Percentiles rank a stretch among this genome's conserved stretches.
Conservation (phyloP, 2,329 filamentous ascomycete genomes). For the Colletotrichum sp. region DNA sequence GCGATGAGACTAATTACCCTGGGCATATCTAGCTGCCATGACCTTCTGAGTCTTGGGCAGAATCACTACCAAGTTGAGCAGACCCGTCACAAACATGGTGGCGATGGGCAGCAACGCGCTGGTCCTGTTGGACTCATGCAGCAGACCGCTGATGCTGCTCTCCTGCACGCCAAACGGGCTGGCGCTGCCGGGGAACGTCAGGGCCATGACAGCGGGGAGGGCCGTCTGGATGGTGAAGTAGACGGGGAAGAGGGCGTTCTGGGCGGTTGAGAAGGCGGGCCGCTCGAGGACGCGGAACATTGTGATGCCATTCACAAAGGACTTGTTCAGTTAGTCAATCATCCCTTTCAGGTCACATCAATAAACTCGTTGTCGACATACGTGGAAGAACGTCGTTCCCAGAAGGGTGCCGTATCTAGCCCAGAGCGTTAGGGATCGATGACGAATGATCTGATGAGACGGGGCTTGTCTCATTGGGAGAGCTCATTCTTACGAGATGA, state of each 20-base stretch:
- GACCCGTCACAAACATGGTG: constrained; percentile 71
- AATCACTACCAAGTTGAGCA: constrained; percentile 73
- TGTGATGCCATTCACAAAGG: constrained; percentile 77
- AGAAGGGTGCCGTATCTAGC: constrained; percentile 84
- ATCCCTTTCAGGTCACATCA: background rate
- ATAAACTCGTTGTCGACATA: constrained; percentile 35
- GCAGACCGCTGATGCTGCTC: constrained; percentile 57
- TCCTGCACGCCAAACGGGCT: constrained; percentile 47
- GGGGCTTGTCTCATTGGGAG: background rate
- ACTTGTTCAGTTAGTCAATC: constrained; percentile 46
- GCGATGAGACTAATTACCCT: constrained; percentile 62
- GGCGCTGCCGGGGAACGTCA: constrained; percentile 78
- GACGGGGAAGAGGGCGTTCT: constrained; percentile 81
- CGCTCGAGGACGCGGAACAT: constrained; percentile 80
- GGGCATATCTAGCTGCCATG: constrained; percentile 78
- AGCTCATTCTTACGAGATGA: constrained; percentile 64
- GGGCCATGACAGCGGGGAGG: constrained; percentile 72
- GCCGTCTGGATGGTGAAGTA: constrained; percentile 88
- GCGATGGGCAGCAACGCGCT: constrained; percentile 71
- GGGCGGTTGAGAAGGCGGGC: constrained; percentile 80
- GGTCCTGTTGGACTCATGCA: constrained; percentile 66
- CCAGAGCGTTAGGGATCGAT: constrained; percentile 3
- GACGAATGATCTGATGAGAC: background rate
- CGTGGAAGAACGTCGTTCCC: constrained; percentile 87
- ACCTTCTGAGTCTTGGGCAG: constrained; percentile 77